Conservation (phyloP, 1,139 yeast genomes). For the Zygosaccharomyces pseudobailii region DNA sequence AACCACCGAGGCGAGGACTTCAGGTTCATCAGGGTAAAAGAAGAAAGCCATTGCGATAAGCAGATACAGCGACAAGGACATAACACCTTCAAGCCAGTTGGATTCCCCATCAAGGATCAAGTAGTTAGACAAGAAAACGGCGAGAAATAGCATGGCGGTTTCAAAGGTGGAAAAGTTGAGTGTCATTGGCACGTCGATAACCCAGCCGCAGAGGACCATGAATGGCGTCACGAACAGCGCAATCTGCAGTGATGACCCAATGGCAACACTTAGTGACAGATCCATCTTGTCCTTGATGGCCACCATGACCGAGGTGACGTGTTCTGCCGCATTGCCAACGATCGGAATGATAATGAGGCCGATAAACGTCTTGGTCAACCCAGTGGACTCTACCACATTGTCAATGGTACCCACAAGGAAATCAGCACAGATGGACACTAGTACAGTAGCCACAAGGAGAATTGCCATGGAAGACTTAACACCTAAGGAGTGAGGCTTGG, state of each 20-base stretch:
- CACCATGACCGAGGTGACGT: slow-evolving; percentile 90
- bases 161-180: slow-evolving; percentile 89
- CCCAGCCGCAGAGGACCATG: slow-evolving; percentile 91
- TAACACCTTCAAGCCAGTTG: slow-evolving; percentile 94
- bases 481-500: slow-evolving; percentile 19
- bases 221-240: slow-evolving; percentile 94
- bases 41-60: slow-evolving; percentile 86
- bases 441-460: slow-evolving; percentile 61
- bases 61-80: slow-evolving; percentile 80
- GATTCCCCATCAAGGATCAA: slow-evolving; percentile 89
- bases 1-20: neutral
- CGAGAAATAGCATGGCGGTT: slow-evolving; percentile 81
- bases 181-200: slow-evolving; percentile 85
- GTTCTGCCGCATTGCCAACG: slow-evolving; percentile 98
- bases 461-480: slow-evolving; percentile 25
- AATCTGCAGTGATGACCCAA: slow-evolving; percentile 94
- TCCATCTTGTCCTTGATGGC: slow-evolving; percentile 98
- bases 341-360: slow-evolving; percentile 92
- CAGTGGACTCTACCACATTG: slow-evolving; percentile 74
- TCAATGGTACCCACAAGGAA: slow-evolving; percentile 90
- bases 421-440: slow-evolving; percentile 90
- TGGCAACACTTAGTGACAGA: slow-evolving; percentile 92
- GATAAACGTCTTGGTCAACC: slow-evolving; percentile 88
- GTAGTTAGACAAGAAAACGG: slow-evolving; percentile 83
- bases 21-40: slow-evolving; percentile 43